Percentiles rank a stretch among this genome's conserved stretches.
Conservation (phyloP, 1,284 basidiomycete species). For the Marasmius fiardii region DNA sequence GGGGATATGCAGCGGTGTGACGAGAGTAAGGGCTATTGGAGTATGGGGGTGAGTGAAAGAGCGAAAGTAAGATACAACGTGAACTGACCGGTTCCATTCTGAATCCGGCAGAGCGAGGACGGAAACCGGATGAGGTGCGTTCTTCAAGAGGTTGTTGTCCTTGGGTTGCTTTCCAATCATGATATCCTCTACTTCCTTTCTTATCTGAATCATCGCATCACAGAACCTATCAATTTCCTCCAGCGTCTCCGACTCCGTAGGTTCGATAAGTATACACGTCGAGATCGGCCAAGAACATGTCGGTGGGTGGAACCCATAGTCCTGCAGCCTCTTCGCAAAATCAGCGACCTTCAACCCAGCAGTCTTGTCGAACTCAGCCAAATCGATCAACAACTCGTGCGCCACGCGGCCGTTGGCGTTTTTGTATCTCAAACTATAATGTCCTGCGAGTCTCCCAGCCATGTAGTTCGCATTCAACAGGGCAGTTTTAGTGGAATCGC, state of each 20-base stretch:
- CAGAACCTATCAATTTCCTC: conserved; percentile 94
- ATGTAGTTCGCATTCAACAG: conserved; percentile 98
- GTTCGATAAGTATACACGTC: conserved; percentile 94
- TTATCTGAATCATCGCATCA: conserved; percentile 96
- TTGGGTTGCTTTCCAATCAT: conserved; percentile 81
- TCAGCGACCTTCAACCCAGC: conserved; percentile 91
- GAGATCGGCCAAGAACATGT: conserved; percentile 94
- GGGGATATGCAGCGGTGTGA: conserved; percentile 81
- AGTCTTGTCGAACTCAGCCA: conserved; percentile 90
- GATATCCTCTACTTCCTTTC: conserved; percentile 88
- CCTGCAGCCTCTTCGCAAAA: conserved; percentile 87
- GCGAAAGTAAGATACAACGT: background rate
- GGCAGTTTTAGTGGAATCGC: conserved; percentile 82
- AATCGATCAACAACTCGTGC: conserved; percentile 93
- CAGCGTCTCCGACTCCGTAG: conserved; percentile 90
- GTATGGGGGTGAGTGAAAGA: background rate
- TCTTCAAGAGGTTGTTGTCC: conserved; percentile 89
- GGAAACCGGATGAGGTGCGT: conserved; percentile 89
- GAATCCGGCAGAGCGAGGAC: conserved; percentile 66
- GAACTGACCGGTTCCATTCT: conserved; percentile 80
- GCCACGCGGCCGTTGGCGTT: conserved; percentile 91
- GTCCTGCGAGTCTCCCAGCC: conserved; percentile 79
- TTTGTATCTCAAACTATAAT: conserved; percentile 89
- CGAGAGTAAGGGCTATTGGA: conserved; percentile 76
- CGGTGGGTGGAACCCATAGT: conserved; percentile 88